phyloP scores from a whole-genome alignment of 2,329 filamentous ascomycete species.

The Thelonectria blattea region DNA sequence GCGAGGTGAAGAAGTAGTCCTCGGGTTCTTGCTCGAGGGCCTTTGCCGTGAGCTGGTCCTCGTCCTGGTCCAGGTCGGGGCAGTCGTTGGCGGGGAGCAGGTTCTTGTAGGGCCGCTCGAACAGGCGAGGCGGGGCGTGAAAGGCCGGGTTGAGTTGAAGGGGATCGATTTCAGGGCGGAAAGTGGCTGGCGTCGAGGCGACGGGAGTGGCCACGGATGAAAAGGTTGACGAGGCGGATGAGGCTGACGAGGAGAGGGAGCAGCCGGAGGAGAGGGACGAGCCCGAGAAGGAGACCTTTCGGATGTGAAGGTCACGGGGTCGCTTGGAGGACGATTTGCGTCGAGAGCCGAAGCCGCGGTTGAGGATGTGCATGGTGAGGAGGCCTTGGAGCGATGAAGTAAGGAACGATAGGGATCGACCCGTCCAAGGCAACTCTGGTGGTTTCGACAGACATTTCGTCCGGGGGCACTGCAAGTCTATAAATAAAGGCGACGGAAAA shows the following conservation, averaged over 20 bases:
- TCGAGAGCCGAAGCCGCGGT: conserved; percentile 45
- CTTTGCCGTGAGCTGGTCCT: conserved; percentile 38
- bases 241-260: conserved; percentile 44
- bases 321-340: conserved; percentile 43
- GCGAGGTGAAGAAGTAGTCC: conserved; percentile 44
- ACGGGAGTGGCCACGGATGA: conserved; percentile 30
- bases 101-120: conserved; percentile 44
- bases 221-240: conserved; percentile 34
- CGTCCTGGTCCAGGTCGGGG: conserved; percentile 32
- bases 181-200: conserved; percentile 27
- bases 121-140: conserved; percentile 46
- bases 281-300: conserved; percentile 50
- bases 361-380: conserved; percentile 45
- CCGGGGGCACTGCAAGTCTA: conserved; percentile 16
- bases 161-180: conserved; percentile 41
- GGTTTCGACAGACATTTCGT: conserved; percentile 1
- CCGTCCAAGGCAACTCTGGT: conserved; percentile 5
- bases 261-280: conserved; percentile 47
- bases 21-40: conserved; percentile 37
- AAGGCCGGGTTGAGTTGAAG: conserved; percentile 45
- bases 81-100: conserved; percentile 37
- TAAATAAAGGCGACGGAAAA: conserved; percentile 17
- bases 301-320: conserved; percentile 47
- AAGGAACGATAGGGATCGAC: conserved; percentile 10
- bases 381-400: neutral